These are phyloP conservation scores for Wakefieldia striispora DNA, from an alignment of 768 basidiomycete genomes.

Conservation along the genomic window DNA sequence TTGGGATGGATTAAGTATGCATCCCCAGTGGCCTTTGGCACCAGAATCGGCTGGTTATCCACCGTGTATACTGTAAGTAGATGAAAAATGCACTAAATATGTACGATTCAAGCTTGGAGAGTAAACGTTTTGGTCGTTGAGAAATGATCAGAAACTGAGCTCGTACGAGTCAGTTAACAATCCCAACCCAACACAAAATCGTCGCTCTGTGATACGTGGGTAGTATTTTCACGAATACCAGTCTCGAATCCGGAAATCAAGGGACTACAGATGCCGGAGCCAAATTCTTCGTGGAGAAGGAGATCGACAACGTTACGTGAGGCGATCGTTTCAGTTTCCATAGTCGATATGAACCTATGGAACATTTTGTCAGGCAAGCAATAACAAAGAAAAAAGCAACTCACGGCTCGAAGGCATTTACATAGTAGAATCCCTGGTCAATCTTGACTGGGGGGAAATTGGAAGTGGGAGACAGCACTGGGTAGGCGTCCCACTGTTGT, in stretches of 20 bases:
- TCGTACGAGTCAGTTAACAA: conserved; percentile 41
- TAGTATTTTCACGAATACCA: conserved; percentile 8
- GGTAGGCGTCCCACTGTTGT: conserved; percentile 76
- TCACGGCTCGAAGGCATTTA: conserved; percentile 89
- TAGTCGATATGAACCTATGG: conserved; percentile 76
- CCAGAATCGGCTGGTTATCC: not conserved
- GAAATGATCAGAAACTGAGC: not conserved
- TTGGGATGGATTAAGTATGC: not conserved
- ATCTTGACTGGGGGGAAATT: conserved; percentile 78
- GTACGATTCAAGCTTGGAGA: not conserved
- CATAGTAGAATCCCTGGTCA: conserved; percentile 80
- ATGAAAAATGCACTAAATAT: not conserved
- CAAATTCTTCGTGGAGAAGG: conserved; percentile 70
- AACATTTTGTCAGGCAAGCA: not conserved
- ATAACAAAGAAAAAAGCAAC: conserved; percentile 28
- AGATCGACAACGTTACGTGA: conserved; percentile 83
- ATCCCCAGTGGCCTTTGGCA: no score
- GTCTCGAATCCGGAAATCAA: conserved; percentile 28
- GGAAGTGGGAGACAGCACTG: conserved; percentile 62
- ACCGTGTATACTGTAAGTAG: no score
- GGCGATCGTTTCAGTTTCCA: conserved; percentile 90
- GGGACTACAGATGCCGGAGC: conserved; percentile 64
- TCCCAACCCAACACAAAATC: conserved; percentile 75
- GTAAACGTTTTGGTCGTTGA: not conserved
- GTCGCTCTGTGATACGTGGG: conserved; percentile 19